Evolutionary conservation across 164 flowering plant genomes (phyloP).

Genomic region (Malania oleifera): DNA sequence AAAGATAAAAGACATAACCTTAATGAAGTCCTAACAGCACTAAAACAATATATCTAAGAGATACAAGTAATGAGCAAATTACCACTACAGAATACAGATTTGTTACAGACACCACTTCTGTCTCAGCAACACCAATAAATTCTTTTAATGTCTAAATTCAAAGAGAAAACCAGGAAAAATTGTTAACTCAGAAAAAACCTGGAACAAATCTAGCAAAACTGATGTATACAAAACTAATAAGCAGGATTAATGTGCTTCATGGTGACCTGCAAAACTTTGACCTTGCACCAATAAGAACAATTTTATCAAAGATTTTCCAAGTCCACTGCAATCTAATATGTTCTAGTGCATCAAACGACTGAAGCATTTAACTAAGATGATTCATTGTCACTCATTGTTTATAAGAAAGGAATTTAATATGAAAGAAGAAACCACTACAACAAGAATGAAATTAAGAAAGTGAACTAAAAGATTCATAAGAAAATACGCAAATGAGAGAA

Average conservation of each 20-base stretch:
- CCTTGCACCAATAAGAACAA: neutral
- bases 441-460: too few relatives aligned
- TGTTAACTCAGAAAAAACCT: slow-evolving; percentile 2
- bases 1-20: slow-evolving; percentile 10
- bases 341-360: neutral
- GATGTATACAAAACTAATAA: too few relatives aligned
- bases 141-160: slow-evolving; percentile 66
- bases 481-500: too few relatives aligned
- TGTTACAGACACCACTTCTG: slow-evolving; percentile 68
- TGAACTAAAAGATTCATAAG: too few relatives aligned
- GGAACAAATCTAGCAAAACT: too few relatives aligned
- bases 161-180: slow-evolving; percentile 5
- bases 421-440: too few relatives aligned
- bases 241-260: too few relatives aligned
- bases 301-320: neutral
- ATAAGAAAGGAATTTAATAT: too few relatives aligned
- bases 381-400: too few relatives aligned
- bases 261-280: neutral
- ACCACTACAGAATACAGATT: slow-evolving; percentile 82
- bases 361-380: neutral
- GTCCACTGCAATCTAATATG: neutral
- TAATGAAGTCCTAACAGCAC: neutral
- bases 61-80: slow-evolving; percentile 21
- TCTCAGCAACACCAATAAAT: slow-evolving; percentile 66
- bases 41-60: neutral